These are phyloP conservation scores for Atkinsonella hypoxylon DNA, from an alignment of 2,329 filamentous ascomycete genomes.

Conservation along the genomic window DNA sequence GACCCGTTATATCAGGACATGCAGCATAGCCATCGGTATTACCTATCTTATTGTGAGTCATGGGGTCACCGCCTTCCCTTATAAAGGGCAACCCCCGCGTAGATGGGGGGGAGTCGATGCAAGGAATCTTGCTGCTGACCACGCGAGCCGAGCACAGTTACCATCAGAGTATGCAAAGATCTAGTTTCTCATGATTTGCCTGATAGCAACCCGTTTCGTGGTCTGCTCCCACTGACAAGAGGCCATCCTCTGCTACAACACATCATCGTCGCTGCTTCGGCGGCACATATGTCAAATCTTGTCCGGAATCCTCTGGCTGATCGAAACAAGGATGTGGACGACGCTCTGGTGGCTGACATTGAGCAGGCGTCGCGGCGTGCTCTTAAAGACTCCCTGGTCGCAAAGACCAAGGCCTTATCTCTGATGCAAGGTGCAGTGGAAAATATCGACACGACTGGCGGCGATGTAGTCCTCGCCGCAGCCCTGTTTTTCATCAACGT, in stretches of 20 bases:
- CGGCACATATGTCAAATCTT: conserved; percentile 34
- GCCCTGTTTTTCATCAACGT: conserved; percentile 38
- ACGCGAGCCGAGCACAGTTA: conserved; percentile 16
- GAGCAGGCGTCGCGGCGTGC: conserved; percentile 15
- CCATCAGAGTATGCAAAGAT: conserved; percentile 39
- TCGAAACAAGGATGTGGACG: neutral
- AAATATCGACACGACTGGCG: conserved; percentile 23
- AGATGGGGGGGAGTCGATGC: conserved; percentile 5
- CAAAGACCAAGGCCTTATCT: conserved; percentile 32
- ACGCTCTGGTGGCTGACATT: conserved; percentile 2
- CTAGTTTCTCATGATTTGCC: conserved; percentile 35
- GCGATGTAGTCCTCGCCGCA: conserved; percentile 31
- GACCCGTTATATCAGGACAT: conserved; percentile 41
- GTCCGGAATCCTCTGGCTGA: conserved; percentile 19
- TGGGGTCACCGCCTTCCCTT: neutral
- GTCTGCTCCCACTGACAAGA: conserved; percentile 29
- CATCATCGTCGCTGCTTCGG: conserved; percentile 36
- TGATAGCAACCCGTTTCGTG: conserved; percentile 34
- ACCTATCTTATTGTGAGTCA: conserved; percentile 29
- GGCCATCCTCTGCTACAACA: conserved; percentile 31
- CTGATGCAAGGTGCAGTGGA: conserved; percentile 29
- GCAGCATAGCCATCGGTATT: conserved; percentile 31
- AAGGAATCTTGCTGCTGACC: neutral
- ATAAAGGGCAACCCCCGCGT: neutral
- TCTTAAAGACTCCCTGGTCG: conserved; percentile 31